Base-by-base conservation (phyloP, 176 grass and related monocot genomes). In the Saccharum officinarum region DNA sequence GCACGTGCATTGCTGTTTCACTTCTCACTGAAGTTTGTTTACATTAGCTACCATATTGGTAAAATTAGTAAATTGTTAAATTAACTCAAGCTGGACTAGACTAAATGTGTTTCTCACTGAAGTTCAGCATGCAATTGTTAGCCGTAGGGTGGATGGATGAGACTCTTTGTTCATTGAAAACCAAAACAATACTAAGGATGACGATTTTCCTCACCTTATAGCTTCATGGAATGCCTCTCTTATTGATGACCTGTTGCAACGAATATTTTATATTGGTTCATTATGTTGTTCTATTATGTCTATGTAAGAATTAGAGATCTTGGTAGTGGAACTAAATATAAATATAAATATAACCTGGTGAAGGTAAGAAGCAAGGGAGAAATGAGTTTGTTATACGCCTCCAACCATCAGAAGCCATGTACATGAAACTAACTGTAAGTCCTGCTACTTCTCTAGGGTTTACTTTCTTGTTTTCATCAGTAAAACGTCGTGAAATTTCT, bases 341-440 rank as follows among this genome's bases (percentile, higher is more conserved):
- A 57, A 40, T 71, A 36, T 84, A 86, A 31, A 61, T 57, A 62
- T 33, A 73, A 69, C 60, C 62, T 85, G 36, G 38, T 89, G 73
- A 88, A 99, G 97, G 88, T 69, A 99, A 99, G 83, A 99, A 86
- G 90, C 97, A 97, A 88, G 94, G 97, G 64, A 97, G 97, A 85
- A 99, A 99, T 92, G 97, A 99, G 67, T 99, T 99, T 86, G 97
- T 99, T 71, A 99, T 99, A 88, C 92, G 94, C 37, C 79, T 99
- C 37, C 97, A 99, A 79, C 97, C 97, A 80, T 92, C 81, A 90
- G 97, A 99, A 84, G 92, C 97, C 73, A 99, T 99, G 97, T 99
- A 99, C 82, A 97, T 97, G 97, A 99, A 99, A 78, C 70, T 99
- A 73, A 99, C 97, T 77, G 97, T 99, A 92, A 92, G 95, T 91